Conservation (phyloP, 768 basidiomycete species). For the Dendrothele bispora region DNA sequence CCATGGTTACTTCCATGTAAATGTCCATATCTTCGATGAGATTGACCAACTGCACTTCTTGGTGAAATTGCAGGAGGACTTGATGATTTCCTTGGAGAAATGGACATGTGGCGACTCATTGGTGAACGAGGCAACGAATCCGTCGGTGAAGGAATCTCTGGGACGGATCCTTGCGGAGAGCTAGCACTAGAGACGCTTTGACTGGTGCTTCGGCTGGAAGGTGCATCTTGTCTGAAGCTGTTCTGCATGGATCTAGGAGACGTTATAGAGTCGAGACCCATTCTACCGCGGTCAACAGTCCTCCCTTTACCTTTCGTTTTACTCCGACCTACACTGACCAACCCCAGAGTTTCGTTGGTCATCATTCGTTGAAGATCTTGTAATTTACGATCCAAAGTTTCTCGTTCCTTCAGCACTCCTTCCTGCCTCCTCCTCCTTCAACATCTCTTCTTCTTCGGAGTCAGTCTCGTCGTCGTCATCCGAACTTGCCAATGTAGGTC, state of each 20-base stretch:
- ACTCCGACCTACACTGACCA: conserved; percentile 48
- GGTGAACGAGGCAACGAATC: conserved; percentile 57
- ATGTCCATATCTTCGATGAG: conserved; percentile 47
- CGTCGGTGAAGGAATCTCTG: conserved; percentile 75
- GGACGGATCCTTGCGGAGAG: conserved; percentile 78
- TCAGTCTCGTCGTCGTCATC: conserved; percentile 48
- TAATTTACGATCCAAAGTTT: conserved; percentile 65
- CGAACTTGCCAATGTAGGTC: conserved; percentile 46
- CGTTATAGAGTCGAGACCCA: conserved; percentile 21
- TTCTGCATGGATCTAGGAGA: conserved; percentile 37
- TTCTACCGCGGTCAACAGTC: conserved; percentile 55
- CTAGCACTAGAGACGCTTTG: conserved; percentile 74
- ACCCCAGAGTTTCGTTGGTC: conserved; percentile 70
- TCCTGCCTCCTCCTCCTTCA: conserved; percentile 71
- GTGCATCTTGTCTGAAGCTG: conserved; percentile 37
- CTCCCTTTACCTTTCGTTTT: conserved; percentile 40
- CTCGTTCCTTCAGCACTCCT: conserved; percentile 65
- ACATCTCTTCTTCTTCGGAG: conserved; percentile 61
- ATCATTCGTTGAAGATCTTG: conserved; percentile 69
- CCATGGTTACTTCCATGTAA: conserved; percentile 60
- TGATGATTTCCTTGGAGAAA: conserved; percentile 54
- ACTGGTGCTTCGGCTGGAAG: conserved; percentile 56
- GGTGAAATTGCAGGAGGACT: conserved; percentile 62
- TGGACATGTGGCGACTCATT: conserved; percentile 48
- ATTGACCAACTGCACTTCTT: conserved; percentile 52